A percentile compares a stretch with the other conserved stretches of the same genome.
Conservation (phyloP, 129 eudicot genomes). For the Calendula officinalis region DNA sequence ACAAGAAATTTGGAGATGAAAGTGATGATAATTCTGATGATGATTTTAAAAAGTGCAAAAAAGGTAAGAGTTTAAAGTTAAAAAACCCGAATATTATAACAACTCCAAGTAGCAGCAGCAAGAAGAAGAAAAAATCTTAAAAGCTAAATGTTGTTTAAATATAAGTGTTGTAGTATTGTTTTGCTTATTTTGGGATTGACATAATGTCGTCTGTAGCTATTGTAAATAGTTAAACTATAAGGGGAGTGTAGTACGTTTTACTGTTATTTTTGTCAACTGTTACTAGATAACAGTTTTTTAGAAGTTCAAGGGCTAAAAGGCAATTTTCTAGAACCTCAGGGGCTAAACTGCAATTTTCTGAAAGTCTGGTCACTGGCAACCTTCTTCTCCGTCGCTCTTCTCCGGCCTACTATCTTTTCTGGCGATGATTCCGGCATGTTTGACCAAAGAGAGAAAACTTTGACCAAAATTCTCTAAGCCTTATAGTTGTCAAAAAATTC, state of each 20-base stretch:
- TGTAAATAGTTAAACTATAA: conserved; percentile 8
- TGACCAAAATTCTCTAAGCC: too few relatives aligned
- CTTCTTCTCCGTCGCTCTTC: too few relatives aligned
- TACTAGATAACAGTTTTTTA: neutral
- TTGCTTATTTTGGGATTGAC: conserved; percentile 9
- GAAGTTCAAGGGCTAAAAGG: too few relatives aligned
- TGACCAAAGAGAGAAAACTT: too few relatives aligned
- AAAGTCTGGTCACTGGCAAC: too few relatives aligned
- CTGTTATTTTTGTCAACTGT: conserved; percentile 20
- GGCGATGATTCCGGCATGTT: too few relatives aligned
- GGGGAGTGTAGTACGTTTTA: neutral
- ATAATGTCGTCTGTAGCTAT: conserved; percentile 5
- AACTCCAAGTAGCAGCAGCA: conserved; percentile 34
- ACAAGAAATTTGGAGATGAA: conserved; percentile 37
- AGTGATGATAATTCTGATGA: conserved; percentile 64
- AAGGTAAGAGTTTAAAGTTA: conserved; percentile 48
- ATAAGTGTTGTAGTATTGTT: conserved; percentile 5
- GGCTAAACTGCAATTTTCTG: too few relatives aligned
- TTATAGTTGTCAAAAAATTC: too few relatives aligned
- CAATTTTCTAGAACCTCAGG: too few relatives aligned
- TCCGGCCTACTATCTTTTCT: too few relatives aligned
- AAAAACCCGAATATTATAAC: conserved; percentile 38
- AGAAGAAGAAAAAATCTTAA: conserved; percentile 36
- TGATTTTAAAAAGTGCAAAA: conserved; percentile 25
- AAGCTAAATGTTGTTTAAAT: neutral